Percentiles rank a stretch among this genome's conserved stretches.
phyloP scores from a whole-genome alignment of 192 early-diverging fungal genomes.

The Helicostylum pulchrum region DNA sequence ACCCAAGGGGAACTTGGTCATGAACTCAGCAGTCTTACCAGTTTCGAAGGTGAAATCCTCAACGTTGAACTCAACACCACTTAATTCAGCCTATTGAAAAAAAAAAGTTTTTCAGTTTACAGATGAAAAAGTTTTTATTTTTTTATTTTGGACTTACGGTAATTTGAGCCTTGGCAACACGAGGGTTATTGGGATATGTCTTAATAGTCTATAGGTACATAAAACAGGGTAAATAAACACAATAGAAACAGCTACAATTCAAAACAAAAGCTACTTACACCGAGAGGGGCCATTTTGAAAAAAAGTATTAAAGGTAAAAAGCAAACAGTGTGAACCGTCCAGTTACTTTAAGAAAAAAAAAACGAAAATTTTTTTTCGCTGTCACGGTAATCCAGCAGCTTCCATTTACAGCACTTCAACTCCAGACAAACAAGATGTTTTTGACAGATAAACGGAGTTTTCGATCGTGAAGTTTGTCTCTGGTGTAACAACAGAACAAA shows the following conservation, averaged over 20 bases:
- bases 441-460: too few species aligned
- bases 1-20: conserved; percentile 88
- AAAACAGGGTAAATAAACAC: conserved; percentile 1
- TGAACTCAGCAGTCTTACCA: conserved; percentile 78
- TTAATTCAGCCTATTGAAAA: conserved; percentile 61
- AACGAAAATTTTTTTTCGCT: background rate
- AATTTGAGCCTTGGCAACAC: conserved; percentile 61
- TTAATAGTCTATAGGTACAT: conserved; percentile 45
- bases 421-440: too few species aligned
- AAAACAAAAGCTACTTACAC: conserved; percentile 23
- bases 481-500: too few species aligned
- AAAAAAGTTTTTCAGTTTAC: background rate
- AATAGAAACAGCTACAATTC: background rate
- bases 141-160: conserved; percentile 27
- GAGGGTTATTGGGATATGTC: conserved; percentile 68
- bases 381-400: background rate
- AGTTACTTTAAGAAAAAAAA: background rate
- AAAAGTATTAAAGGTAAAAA: conserved; percentile 20
- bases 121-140: background rate
- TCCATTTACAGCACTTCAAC: background rate
- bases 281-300: conserved; percentile 23
- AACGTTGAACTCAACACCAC: conserved; percentile 69
- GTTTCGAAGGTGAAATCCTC: conserved; percentile 62
- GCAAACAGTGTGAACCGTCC: background rate
- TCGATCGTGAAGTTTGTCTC: too few species aligned